Evolutionary conservation across 805 yeast genomes (phyloP).

Genomic region (Pichia paraexigua): DNA sequence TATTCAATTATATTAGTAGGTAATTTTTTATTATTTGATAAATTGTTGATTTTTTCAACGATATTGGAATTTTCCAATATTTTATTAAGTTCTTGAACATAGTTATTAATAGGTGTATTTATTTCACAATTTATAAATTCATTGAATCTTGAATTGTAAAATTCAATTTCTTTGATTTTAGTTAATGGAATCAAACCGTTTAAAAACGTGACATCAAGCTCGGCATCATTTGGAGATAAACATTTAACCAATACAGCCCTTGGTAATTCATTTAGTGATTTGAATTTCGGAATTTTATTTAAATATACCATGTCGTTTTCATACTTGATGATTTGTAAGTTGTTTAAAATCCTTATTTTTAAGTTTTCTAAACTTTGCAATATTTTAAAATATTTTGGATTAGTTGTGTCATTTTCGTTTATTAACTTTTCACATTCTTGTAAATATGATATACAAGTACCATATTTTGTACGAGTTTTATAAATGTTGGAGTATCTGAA

Average conservation of each 20-base stretch:
- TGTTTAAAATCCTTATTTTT: conserved; percentile 33
- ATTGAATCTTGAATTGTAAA: conserved; percentile 43
- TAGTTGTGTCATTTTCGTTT: conserved; percentile 5
- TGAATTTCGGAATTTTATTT: conserved; percentile 47
- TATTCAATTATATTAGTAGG: conserved; percentile 53
- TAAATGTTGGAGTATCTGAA: conserved; percentile 50
- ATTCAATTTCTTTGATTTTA: conserved; percentile 57
- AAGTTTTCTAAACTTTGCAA: conserved; percentile 49
- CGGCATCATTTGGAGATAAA: conserved; percentile 29
- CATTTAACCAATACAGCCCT: conserved; percentile 51
- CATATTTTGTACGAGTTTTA: conserved; percentile 47
- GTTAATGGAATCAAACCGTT: conserved; percentile 56
- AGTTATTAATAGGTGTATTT: conserved; percentile 36
- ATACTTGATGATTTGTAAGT: conserved; percentile 49
- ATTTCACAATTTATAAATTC: conserved; percentile 10
- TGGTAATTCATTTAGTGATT: conserved; percentile 33
- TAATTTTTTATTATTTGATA: conserved; percentile 24
- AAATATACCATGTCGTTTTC: conserved; percentile 79
- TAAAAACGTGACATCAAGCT: conserved; percentile 32
- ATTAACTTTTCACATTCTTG: conserved; percentile 34
- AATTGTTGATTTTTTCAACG: conserved; percentile 55
- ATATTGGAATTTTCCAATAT: conserved; percentile 43
- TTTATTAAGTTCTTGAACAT: conserved; percentile 37
- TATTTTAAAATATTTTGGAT: conserved; percentile 21
- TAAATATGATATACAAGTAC: conserved; percentile 62